These are phyloP conservation scores for Xylariaceae sp. DNA, from an alignment of 2,329 filamentous ascomycete genomes.

Conservation along the genomic window DNA sequence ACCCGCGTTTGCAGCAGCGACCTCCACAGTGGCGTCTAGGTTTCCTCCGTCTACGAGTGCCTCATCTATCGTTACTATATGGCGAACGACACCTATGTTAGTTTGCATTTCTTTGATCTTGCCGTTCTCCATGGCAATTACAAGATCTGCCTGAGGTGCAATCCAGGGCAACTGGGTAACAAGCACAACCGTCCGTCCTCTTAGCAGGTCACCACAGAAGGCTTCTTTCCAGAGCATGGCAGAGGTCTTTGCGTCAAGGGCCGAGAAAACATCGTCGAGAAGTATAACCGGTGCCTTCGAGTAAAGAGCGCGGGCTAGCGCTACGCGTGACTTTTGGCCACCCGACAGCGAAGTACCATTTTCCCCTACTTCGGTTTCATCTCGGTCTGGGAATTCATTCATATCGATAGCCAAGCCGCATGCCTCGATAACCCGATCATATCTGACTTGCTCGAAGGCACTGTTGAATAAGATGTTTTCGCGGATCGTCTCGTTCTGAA, in stretches of 20 bases:
- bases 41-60: constrained; percentile 36
- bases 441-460: constrained; percentile 48
- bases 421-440: constrained; percentile 52
- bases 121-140: constrained; percentile 45
- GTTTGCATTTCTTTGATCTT: constrained; percentile 39
- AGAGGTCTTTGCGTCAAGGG: constrained; percentile 55
- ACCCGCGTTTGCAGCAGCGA: constrained; percentile 17
- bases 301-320: constrained; percentile 54
- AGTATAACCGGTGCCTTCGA: constrained; percentile 52
- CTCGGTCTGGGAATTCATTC: constrained; percentile 46
- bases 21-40: constrained; percentile 31
- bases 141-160: constrained; percentile 47
- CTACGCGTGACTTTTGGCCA: constrained; percentile 54
- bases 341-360: constrained; percentile 54
- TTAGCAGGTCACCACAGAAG: constrained; percentile 53
- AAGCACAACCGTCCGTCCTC: constrained; percentile 51
- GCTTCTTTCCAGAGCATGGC: constrained; percentile 53
- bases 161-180: constrained; percentile 56
- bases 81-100: constrained; percentile 44
- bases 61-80: constrained; percentile 42
- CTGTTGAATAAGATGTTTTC: constrained; percentile 54
- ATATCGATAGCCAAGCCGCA: constrained; percentile 52
- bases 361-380: constrained; percentile 51
- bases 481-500: constrained; percentile 53
- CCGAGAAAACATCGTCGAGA: constrained; percentile 57